Base-by-base conservation (phyloP, 2,329 filamentous ascomycete genomes). In the Pseudogymnoascus sp. region DNA sequence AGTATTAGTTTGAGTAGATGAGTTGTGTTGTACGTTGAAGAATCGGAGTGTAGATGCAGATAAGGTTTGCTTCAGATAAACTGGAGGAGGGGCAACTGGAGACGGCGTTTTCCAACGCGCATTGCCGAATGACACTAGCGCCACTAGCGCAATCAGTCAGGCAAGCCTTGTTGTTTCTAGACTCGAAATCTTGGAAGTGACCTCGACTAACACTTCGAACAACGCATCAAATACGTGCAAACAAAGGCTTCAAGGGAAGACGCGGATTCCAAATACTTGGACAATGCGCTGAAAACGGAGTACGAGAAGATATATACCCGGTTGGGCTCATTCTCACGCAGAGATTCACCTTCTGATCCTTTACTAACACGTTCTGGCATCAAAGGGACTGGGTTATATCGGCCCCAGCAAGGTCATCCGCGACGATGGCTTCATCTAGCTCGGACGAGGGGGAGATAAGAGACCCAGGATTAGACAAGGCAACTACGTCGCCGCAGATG, bases 371-470 rank as follows among this genome's bases (percentile, higher is more conserved):
- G 69, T 68, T 68, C 67, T 70, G 66, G 63, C 68, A 64, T 44
- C 65, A 61, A 71, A 73, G 70, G 67, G 69, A 73, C 70, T 71
- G 61, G 70, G 62, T 66, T 69, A 69, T 73, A 69, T 64, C 69
- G 71, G 69, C 67, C 66, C 62, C 63, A 50, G 62, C 63, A 59
- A 64, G 65, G 65, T 25, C 14, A 60, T 35, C 65, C 70, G 60
- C 53, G 67, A 74, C 62, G 42, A 83, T 82, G 80, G 73, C 76
- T 69, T 78, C 79, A 76, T 77, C 82, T 70, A 91, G 87, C 78
- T 90, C 89, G 73, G 90, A 91, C 77, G 90, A 95, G 78, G 91
- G 91, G 78, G 91, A 95, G 81, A 91, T 93, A 77, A 78, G 88
- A 75, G 90, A 92, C 78, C 84, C 84, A 78, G 82, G 82, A 77